Evolutionary conservation across 2,329 filamentous ascomycete species (phyloP), one percentile per base, ranked within the genome.

Genomic region (Diaporthe citri): DNA sequence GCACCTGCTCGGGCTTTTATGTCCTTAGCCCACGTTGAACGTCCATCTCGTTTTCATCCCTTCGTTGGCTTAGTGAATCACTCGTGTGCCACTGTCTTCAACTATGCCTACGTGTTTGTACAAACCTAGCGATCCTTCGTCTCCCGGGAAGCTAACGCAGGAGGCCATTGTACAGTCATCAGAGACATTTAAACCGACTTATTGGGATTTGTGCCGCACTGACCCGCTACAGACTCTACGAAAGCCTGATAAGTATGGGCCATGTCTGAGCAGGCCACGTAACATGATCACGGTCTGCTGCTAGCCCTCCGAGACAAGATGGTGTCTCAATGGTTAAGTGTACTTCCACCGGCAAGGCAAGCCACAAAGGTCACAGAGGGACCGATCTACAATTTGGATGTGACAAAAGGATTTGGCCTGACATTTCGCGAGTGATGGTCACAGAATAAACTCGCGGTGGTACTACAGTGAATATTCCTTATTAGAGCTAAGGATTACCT

Each of bases 401-500:
- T 22, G 41, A 22, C 43, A 2, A 36, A 39, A 52, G 2, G 0
- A 22, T 5, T 20, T 36, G 31, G 22, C 31, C 59, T 31, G 3
- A 20, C 28, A 31, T 25, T 25, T 52, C 64, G 55, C 46, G 22
- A 39, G n/a, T 28, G 31, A 39, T 20, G 13, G 25, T 36, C 34
- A 36, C 25, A 48, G 7, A 31, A 31, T 13, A 25, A 52, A 20
- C 17, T 28, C 22, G 15, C 8, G 51, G 17, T 36, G 28, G 28
- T 51, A 34, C 43, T 51, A 51, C 46, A 52, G 34, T 52, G 48
- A 20, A 28, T 6, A 20, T 52, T 67, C 46, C 64, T 67, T 67
- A 67, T 51, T 51, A 51, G 36, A 67, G 43, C 62, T 67, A 67
- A 67, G 64, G 46, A 52, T 67, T 67, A 67, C 22, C 46, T 67